Percentiles rank a stretch among this genome's conserved stretches.
These are phyloP conservation scores for Orbilia quercus DNA, from an alignment of 2,329 filamentous ascomycete species.

Conservation along the genomic window DNA sequence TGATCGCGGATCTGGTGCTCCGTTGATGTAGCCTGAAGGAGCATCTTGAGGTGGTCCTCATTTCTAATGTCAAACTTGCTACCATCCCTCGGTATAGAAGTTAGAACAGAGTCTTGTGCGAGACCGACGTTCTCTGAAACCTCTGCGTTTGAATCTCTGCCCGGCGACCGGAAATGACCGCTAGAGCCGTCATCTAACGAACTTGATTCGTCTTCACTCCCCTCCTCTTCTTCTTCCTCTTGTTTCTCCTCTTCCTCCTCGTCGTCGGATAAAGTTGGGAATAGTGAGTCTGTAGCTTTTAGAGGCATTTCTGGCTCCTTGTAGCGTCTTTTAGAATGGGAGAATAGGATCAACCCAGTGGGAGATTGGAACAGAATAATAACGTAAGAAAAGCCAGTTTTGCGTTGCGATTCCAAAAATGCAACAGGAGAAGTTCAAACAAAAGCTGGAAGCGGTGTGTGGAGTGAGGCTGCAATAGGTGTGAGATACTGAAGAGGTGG, in stretches of 20 bases:
- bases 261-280: not conserved
- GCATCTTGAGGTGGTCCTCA: conserved; percentile 35
- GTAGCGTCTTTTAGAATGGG: not conserved
- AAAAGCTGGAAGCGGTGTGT: no score
- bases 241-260: not conserved
- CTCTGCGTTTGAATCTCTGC: not conserved
- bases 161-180: not conserved
- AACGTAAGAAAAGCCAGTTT: not conserved
- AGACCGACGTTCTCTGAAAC: not conserved
- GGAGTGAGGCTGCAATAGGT: no score
- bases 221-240: not conserved
- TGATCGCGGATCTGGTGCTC: conserved; percentile 44
- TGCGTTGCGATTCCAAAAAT: conserved; percentile 10
- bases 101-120: conserved; percentile 1
- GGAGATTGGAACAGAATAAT: not conserved
- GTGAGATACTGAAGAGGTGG: no score
- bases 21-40: conserved; percentile 48
- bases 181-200: not conserved
- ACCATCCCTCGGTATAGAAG: conserved; percentile 16
- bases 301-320: not conserved
- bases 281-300: not conserved
- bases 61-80: conserved; percentile 32
- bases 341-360: not conserved
- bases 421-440: conserved; percentile 3
- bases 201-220: not conserved